Base-by-base conservation (phyloP, 805 yeast species). In the Maudiozyma pseudohumilis region DNA sequence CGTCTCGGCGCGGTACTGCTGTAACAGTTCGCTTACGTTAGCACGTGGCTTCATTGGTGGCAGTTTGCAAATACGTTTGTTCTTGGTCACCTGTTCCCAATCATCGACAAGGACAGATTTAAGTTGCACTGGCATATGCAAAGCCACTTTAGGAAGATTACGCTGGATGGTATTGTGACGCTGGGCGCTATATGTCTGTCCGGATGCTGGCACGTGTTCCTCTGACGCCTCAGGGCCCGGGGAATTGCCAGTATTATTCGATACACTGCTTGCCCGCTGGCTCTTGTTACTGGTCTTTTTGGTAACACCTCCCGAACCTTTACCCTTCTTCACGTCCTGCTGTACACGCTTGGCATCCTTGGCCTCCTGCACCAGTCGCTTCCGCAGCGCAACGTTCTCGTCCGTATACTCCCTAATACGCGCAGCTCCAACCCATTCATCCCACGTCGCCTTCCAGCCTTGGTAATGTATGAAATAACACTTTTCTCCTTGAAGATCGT, bases 401-500 rank as follows among this genome's bases (percentile, higher is more conserved):
- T 75, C 79, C 35, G 71, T 81, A 52, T 67, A 68, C 44, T 75
- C 80, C 51, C 84, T 64, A 5, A 89, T 70, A 25, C 97, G 63
- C 28, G 74, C 77, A 6, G 61, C 59, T 1, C 73, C 70, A 1
- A 89, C 89, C 98, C 98, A 89, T 59, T 89, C 98, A 55, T 89
- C 97, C 95, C 96, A 89, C 41, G 87, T 77, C 13, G 79, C 61
- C 52, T 88, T 89, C 98, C 98, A 89, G 3, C 98, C 97, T 48
- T 80, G 81, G 60, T 89, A 89, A 54, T 92, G 98, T 13, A 89
- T 74, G 47, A 67, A 77, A 59, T 76, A 88, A 22, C 77, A 68
- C 16, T 48, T 47, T 29, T 60, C 61, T 15, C 50, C 57, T 20
- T 44, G 46, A 15, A 66, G 40, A 10, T 63, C 68, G 13, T 49